phyloP scores from a whole-genome alignment of 345 rosid genomes.

The Populus simonii region DNA sequence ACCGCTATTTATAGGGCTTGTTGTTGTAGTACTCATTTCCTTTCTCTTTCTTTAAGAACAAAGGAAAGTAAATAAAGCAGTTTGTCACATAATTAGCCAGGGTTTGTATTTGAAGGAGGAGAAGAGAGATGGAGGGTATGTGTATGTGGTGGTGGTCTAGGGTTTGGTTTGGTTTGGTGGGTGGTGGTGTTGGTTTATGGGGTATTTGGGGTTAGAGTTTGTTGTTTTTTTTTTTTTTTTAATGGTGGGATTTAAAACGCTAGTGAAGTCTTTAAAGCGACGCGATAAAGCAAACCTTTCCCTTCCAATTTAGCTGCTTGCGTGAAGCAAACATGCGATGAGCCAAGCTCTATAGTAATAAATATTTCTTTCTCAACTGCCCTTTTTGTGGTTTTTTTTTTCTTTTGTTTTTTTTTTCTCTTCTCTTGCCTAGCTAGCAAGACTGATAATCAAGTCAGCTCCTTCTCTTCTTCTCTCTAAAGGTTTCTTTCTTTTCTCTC shows the following conservation, averaged over 20 bases:
- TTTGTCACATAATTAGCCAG: conserved; percentile 9
- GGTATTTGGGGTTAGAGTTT: conserved; percentile 2
- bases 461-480: neutral
- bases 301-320: conserved; percentile 73
- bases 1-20: conserved; percentile 44
- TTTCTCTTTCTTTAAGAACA: neutral
- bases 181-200: conserved; percentile 24
- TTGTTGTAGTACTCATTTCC: conserved; percentile 44
- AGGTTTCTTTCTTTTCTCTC: neutral
- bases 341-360: conserved; percentile 27
- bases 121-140: neutral
- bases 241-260: conserved; percentile 34
- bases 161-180: conserved; percentile 38
- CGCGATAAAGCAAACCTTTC: conserved; percentile 72
- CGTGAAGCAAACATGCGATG: conserved; percentile 99
- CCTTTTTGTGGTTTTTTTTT: conserved; percentile 4
- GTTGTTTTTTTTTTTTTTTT: conserved; percentile 5
- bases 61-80: neutral
- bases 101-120: conserved; percentile 1
- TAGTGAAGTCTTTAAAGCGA: conserved; percentile 83
- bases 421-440: conserved; percentile 38
- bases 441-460: conserved; percentile 16
- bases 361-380: conserved; percentile 39
- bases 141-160: conserved; percentile 12
- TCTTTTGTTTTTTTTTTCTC: conserved; percentile 30